phyloP scores from a whole-genome alignment of 2,329 filamentous ascomycete genomes.

The Blastomyces parvus region DNA sequence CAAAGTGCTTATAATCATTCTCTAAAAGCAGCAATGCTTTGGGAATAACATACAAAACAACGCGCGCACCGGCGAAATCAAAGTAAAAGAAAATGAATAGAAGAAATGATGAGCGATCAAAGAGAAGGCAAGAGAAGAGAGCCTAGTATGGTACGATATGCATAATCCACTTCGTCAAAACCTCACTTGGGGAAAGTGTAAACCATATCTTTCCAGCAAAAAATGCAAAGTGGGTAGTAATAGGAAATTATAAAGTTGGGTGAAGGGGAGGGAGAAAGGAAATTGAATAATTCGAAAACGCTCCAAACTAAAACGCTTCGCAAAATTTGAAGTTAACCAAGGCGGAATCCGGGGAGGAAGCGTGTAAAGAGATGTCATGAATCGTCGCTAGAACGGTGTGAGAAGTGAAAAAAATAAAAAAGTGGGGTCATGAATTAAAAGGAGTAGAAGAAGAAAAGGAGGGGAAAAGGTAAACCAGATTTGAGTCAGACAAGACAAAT shows the following conservation, averaged over 20 bases:
- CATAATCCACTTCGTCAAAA: neutral
- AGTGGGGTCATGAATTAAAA: neutral
- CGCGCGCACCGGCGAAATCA: neutral
- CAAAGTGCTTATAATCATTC: neutral
- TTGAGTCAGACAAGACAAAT: neutral
- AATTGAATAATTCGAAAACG: neutral
- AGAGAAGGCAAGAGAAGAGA: neutral
- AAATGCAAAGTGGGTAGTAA: slow-evolving; percentile 1
- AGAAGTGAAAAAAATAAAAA: neutral
- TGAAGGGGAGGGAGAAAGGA: slow-evolving; percentile 7
- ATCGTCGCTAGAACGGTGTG: neutral
- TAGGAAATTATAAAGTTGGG: neutral
- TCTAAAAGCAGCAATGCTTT: neutral
- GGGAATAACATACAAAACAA: slow-evolving; percentile 5
- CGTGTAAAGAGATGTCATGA: slow-evolving; percentile 11
- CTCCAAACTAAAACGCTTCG: neutral
- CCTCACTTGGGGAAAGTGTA: neutral
- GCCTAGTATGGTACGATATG: neutral
- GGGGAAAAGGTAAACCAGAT: slow-evolving; percentile 2
- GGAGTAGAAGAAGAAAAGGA: slow-evolving; percentile 2
- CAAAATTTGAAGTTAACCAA: neutral
- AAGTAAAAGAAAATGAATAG: neutral
- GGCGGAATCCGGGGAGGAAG: neutral
- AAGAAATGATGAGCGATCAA: neutral
- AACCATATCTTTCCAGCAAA: neutral